Evolutionary conservation across 2,329 filamentous ascomycete species (phyloP), one percentile per base, ranked within the genome.

Genomic region (Ceratocystis destructans): DNA sequence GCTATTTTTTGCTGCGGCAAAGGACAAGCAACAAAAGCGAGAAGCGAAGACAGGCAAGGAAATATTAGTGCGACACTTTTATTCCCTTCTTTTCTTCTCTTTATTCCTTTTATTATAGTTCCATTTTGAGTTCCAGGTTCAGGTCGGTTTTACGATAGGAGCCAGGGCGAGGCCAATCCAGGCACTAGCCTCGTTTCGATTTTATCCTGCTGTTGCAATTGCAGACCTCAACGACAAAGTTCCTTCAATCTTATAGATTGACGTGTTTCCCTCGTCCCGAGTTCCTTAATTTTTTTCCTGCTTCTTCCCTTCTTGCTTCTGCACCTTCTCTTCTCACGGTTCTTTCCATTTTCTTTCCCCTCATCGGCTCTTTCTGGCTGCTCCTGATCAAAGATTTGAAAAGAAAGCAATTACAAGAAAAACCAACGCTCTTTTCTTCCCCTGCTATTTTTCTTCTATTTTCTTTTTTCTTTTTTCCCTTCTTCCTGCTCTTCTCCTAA

Each of bases 131-230:
- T 67, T 67, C 66, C 66, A 67, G 66, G 66, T 67, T 67, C 62
- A 67, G 66, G 66, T 67, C 53, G 25, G 53, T 17, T 57, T 57
- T 57, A 57, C 53, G 53, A 57, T 64, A 67, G 62, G 66, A 65
- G 66, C 66, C 61, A 67, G 63, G 66, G 63, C 66, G n/a, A 65
- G 55, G 55, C 55, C 55, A 59, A 59, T 59, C 55, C 55, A 59
- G 62, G 64, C 64, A 67, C 63, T 67, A 67, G 66, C 57, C 63
- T 65, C 64, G 66, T 67, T 67, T 67, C 66, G 66, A 61, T 67
- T 62, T 31, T 41, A 41, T 61, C 45, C 55, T 37, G 62, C 25
- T 61, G 66, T 55, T 61, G 41, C 66, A 64, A 64, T 57, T 67
- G 48, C 41, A 25, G 31, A 33, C 50, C 22, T 55, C 50, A 53